These are phyloP conservation scores for Penicillium soppii DNA, from an alignment of 495 filamentous ascomycete species.

Conservation along the genomic window DNA sequence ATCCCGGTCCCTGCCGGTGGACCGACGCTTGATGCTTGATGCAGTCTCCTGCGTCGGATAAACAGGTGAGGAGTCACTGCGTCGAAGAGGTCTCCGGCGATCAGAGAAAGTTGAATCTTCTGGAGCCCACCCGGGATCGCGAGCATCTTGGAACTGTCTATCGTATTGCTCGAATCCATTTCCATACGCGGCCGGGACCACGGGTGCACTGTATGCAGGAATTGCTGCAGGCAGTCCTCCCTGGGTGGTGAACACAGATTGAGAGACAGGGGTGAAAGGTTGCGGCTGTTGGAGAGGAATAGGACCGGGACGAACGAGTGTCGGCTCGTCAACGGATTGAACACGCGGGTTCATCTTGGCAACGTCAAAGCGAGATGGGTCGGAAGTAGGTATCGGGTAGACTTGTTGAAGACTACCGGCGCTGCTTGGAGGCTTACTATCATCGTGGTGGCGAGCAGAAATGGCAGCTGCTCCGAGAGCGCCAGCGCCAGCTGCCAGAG, in stretches of 20 bases:
- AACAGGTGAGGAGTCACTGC: conserved; percentile 37
- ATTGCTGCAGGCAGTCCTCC: conserved; percentile 27
- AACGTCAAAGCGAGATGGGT: conserved; percentile 59
- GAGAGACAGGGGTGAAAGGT: conserved; percentile 55
- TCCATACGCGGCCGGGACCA: conserved; percentile 31
- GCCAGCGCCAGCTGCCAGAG: conserved; percentile 27
- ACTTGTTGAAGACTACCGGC: conserved; percentile 45
- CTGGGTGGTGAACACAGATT: conserved; percentile 51
- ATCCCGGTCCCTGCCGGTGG: conserved; percentile 43
- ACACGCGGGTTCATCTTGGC: conserved; percentile 46
- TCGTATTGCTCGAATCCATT: conserved; percentile 26
- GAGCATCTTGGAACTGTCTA: conserved; percentile 21
- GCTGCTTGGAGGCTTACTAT: conserved; percentile 29
- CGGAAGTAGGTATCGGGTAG: conserved; percentile 60
- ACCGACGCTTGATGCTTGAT: conserved; percentile 36
- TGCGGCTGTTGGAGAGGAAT: conserved; percentile 60
- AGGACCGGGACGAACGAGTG: conserved; percentile 44
- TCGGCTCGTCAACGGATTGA: conserved; percentile 46
- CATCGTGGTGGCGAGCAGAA: conserved; percentile 24
- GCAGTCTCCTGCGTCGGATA: conserved; percentile 25
- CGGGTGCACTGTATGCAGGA: conserved; percentile 35
- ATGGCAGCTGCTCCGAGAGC: conserved; percentile 36
- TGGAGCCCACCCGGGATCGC: conserved; percentile 12
- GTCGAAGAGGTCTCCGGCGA: conserved; percentile 18
- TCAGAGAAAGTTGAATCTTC: conserved; percentile 6